Base-by-base conservation (phyloP, 2,329 filamentous ascomycete species). In the Capronia coronata region DNA sequence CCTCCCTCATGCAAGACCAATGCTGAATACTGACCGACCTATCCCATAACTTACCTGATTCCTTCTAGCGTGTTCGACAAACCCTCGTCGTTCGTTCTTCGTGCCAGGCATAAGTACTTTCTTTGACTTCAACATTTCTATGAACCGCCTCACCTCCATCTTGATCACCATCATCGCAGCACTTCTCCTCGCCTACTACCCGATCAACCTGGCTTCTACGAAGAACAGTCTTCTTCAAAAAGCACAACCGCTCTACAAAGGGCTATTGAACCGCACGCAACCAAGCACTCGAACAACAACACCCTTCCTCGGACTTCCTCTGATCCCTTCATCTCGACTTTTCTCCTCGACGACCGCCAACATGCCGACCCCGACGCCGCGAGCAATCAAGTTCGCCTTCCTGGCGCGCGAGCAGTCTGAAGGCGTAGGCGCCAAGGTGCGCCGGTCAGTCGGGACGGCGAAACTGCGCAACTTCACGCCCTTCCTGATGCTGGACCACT, bases 401-500 rank as follows among this genome's bases (percentile, higher is more conserved):
- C 77, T 88, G 38, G 91, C 91, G 53, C 70, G 84, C 52, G 88
- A 95, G 68, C 87, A 94, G 68, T 74, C 86, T 22, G 91, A 97
- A 68, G 91, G 91, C 37, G 87, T 83, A 0, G 91, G 93, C 49
- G 91, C 91, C 3, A 78, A 82, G 55, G 91, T 97, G 11, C 82
- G 91, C 56, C 82, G 91, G 51, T 90, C 86, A 35, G 86, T 97
- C 58, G 91, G 91, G 59, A 94, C 88, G 1, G 77, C 86, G 3
- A 77, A 85, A 58, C 76, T 97, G 18, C 82, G 83, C 63, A 88
- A 94, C 73, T 84, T 97, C 68, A 87, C 83, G 11, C 93, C 91
- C 0, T 96, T 97, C 71, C 76, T 96, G 38, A 95, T 97, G 89
- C 85, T 96, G 40, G 91, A 97, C 65, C 87, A 96, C 72, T 96